Percentiles rank a stretch among this genome's conserved stretches.
These are phyloP conservation scores for Truncatella angustata DNA, from an alignment of 2,329 filamentous ascomycete species.

Conservation along the genomic window DNA sequence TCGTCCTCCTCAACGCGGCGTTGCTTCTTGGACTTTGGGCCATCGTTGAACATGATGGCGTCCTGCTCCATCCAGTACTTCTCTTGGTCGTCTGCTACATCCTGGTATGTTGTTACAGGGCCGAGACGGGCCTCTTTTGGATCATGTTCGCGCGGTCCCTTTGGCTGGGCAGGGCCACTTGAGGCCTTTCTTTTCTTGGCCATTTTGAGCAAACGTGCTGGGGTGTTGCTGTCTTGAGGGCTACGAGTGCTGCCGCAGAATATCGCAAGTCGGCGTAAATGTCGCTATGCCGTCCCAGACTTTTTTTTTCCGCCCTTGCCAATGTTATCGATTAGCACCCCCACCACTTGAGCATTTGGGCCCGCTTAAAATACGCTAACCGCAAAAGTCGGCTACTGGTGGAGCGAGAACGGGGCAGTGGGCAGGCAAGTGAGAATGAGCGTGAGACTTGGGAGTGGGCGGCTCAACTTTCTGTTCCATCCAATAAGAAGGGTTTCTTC, in stretches of 20 bases:
- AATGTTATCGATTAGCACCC: constrained; percentile 7
- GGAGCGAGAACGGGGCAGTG: too few species aligned
- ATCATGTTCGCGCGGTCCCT: constrained; percentile 55
- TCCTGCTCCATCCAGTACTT: constrained; percentile 90
- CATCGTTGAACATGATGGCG: constrained; percentile 81
- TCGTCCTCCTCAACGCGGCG: constrained; percentile 69
- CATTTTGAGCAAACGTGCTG: constrained; percentile 51
- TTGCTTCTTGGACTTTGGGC: constrained; percentile 72
- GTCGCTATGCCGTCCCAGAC: neutral
- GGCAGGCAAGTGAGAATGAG: too few species aligned
- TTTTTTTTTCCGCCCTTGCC: neutral
- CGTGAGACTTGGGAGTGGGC: too few species aligned
- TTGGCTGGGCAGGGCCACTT: constrained; percentile 41
- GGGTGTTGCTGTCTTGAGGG: too few species aligned
- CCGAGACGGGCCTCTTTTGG: constrained; percentile 60
- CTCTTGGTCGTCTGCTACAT: constrained; percentile 91
- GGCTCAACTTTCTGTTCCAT: too few species aligned
- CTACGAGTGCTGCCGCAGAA: too few species aligned
- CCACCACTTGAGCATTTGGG: neutral
- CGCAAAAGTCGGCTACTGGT: too few species aligned
- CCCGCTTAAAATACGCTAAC: too few species aligned
- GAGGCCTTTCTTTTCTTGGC: constrained; percentile 71
- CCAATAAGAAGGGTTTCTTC: too few species aligned
- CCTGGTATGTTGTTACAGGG: constrained; percentile 65
- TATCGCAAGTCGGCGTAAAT: neutral